A percentile compares a stretch with the other conserved stretches of the same genome.
These are phyloP conservation scores for Solanum peruvianum DNA, from an alignment of 257 asterid genomes.

Conservation along the genomic window DNA sequence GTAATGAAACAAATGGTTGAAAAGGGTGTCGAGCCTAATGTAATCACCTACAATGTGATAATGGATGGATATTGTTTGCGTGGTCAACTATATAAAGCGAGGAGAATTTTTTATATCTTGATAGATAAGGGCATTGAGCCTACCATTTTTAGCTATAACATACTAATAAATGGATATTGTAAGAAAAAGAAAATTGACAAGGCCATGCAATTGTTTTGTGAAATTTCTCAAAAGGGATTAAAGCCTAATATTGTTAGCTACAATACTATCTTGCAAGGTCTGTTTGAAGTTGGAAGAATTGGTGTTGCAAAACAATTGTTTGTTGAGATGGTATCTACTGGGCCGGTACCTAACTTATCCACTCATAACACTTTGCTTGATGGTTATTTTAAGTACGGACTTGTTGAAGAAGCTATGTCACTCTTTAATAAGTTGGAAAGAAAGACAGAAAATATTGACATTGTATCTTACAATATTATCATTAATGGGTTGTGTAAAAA, in stretches of 20 bases:
- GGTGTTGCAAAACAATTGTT: not conserved
- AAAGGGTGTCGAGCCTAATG: not conserved
- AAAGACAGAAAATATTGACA: not conserved
- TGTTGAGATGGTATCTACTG: not conserved
- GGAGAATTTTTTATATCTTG: not conserved
- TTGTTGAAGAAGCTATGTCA: not conserved
- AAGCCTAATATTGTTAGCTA: not conserved
- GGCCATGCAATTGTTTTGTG: not conserved
- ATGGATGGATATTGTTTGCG: not conserved
- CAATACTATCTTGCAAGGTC: not conserved
- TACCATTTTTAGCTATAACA: not conserved
- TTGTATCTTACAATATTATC: not conserved
- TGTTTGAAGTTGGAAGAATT: not conserved
- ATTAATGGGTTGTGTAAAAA: not conserved
- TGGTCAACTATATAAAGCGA: not conserved
- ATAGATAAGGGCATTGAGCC: not conserved
- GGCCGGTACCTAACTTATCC: not conserved
- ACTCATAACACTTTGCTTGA: not conserved
- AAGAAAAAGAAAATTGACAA: not conserved
- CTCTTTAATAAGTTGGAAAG: not conserved
- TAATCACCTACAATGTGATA: not conserved
- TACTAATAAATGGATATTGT: not conserved
- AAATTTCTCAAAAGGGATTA: not conserved
- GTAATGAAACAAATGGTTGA: not conserved
- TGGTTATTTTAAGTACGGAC: not conserved